Evolutionary conservation across 73 alveolate species (phyloP).

Genomic region (Paramecium sonneborni): DNA sequence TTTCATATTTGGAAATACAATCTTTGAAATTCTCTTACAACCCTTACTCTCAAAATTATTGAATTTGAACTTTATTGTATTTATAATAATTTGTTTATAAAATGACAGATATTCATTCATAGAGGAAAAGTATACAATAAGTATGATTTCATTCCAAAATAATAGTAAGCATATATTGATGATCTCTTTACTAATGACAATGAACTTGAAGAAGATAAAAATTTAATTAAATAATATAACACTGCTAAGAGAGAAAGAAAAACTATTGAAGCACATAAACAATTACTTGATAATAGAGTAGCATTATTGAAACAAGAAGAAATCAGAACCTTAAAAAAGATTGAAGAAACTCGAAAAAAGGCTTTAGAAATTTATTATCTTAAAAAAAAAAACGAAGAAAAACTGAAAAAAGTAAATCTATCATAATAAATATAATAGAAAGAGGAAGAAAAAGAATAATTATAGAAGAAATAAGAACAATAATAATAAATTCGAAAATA

Average conservation of each 20-base stretch:
- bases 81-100: not conserved
- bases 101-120: conserved; percentile 6
- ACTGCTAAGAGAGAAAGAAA: conserved; percentile 68
- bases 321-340: conserved; percentile 69
- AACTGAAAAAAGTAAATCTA: conserved; percentile 50
- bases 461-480: not conserved
- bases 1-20: too few species aligned
- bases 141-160: not conserved
- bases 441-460: conserved; percentile 14
- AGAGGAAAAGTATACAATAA: not conserved
- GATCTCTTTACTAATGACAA: conserved; percentile 49
- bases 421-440: not conserved
- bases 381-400: conserved; percentile 71
- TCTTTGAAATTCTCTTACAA: too few species aligned
- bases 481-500: conserved; percentile 16
- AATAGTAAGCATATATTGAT: conserved; percentile 45
- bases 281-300: conserved; percentile 77
- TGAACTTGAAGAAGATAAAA: conserved; percentile 31
- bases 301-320: conserved; percentile 79
- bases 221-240: conserved; percentile 13
- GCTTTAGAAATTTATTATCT: conserved; percentile 74
- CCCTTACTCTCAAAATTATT: not conserved
- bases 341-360: conserved; percentile 77
- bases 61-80: not conserved
- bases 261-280: conserved; percentile 76